phyloP scores from a whole-genome alignment of 2,329 filamentous ascomycete genomes.

The Calonectria hawksworthii region DNA sequence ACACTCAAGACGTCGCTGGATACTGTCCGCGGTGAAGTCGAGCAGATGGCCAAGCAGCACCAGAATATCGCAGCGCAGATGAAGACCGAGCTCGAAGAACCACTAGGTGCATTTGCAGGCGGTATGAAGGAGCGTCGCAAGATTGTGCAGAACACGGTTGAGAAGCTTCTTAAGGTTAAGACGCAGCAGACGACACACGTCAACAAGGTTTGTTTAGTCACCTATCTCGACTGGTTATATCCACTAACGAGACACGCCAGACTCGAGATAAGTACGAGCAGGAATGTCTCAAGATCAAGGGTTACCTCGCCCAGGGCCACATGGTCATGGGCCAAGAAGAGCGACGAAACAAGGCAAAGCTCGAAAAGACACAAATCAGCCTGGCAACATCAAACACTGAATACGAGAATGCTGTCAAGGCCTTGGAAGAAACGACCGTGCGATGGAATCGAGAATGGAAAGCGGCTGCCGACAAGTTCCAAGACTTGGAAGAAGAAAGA shows the following conservation, averaged over 20 bases:
- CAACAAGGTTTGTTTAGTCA: conserved; percentile 78
- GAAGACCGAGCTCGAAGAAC: conserved; percentile 96
- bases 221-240: too few relatives aligned
- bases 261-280: conserved; percentile 96
- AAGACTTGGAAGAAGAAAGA: conserved; percentile 97
- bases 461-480: conserved; percentile 97
- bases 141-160: conserved; percentile 93
- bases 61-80: conserved; percentile 92
- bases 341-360: conserved; percentile 97
- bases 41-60: conserved; percentile 94
- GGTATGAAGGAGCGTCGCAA: conserved; percentile 97
- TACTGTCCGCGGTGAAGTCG: conserved; percentile 88
- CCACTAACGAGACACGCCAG: conserved; percentile 57
- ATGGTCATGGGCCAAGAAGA: conserved; percentile 99
- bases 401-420: conserved; percentile 93
- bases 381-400: conserved; percentile 91
- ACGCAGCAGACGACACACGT: conserved; percentile 90
- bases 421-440: conserved; percentile 93
- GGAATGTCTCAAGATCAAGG: conserved; percentile 98
- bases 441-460: conserved; percentile 99
- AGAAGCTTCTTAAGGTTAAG: conserved; percentile 94
- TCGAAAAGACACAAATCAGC: conserved; percentile 98
- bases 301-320: conserved; percentile 96
- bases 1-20: conserved; percentile 89
- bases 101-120: conserved; percentile 89